A percentile compares a stretch with the other conserved stretches of the same genome.
Evolutionary conservation across 306 rosid genomes (phyloP).

Genomic region (Vigna radiata): DNA sequence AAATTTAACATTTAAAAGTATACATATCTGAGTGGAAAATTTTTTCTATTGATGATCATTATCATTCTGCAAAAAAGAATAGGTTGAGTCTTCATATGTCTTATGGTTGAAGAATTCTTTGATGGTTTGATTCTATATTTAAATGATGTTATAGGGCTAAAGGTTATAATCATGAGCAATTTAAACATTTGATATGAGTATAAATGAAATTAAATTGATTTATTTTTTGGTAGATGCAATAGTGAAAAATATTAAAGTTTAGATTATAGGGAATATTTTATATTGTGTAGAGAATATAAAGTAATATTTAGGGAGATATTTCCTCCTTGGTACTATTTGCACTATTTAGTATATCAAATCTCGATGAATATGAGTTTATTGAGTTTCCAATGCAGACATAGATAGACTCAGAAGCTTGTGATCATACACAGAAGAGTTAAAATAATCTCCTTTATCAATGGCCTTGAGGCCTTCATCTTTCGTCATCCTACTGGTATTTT

Average conservation of each 20-base stretch:
- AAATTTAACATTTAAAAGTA: background rate
- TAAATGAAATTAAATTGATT: constrained; percentile 3
- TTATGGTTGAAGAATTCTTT: background rate
- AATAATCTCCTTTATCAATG: constrained; percentile 43
- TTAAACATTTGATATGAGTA: constrained; percentile 12
- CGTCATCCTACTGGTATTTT: constrained; percentile 37
- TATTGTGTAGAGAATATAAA: constrained; percentile 25
- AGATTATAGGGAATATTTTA: constrained; percentile 31
- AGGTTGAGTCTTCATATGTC: background rate
- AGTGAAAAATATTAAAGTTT: constrained; percentile 42
- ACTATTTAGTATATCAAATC: constrained; percentile 1
- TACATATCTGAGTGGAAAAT: background rate
- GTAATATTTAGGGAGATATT: constrained; percentile 37
- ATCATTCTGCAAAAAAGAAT: background rate
- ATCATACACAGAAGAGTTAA: constrained; percentile 21
- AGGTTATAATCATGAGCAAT: background rate
- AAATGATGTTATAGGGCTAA: background rate
- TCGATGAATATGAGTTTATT: constrained; percentile 34
- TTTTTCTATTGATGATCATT: background rate
- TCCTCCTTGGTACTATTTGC: constrained; percentile 39
- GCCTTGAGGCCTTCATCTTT: constrained; percentile 41
- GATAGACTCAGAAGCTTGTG: background rate
- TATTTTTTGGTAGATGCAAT: constrained; percentile 10
- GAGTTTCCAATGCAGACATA: constrained; percentile 37
- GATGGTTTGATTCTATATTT: constrained; percentile 9